phyloP scores from a whole-genome alignment of 140 eudicot genomes.

The Erigeron philadelphicus region DNA sequence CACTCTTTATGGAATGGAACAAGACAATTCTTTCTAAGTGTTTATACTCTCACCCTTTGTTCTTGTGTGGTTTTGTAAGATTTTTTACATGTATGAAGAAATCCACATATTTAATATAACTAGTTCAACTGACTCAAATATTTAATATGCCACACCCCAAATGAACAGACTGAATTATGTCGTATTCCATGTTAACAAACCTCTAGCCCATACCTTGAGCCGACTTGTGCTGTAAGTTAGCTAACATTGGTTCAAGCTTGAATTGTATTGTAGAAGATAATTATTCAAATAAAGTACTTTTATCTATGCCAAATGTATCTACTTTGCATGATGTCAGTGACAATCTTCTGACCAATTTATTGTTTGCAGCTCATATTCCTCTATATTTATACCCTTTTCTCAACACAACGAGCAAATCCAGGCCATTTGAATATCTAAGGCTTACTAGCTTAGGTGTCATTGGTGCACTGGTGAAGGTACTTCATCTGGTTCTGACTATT shows the following conservation, averaged over 20 bases:
- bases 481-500: not conserved
- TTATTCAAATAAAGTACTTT: too few relatives aligned
- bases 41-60: too few relatives aligned
- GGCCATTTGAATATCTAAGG: constrained; percentile 87
- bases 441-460: constrained; percentile 97
- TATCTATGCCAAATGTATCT: too few relatives aligned
- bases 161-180: not conserved
- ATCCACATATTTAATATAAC: not conserved
- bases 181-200: not conserved
- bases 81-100: not conserved
- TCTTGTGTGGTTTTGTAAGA: not conserved
- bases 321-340: too few relatives aligned
- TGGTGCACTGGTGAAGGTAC: constrained; percentile 95
- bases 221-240: not conserved
- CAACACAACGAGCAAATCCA: constrained; percentile 82
- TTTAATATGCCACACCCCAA: not conserved
- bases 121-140: not conserved
- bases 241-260: not conserved
- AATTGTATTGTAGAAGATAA: too few relatives aligned
- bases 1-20: constrained; percentile 6
- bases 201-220: not conserved
- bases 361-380: constrained; percentile 86
- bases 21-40: not conserved
- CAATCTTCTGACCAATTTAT: constrained; percentile 1
- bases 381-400: constrained; percentile 87